Evolutionary conservation across 352 stramenopile genomes (phyloP).

Genomic region (Peronospora destructor): DNA sequence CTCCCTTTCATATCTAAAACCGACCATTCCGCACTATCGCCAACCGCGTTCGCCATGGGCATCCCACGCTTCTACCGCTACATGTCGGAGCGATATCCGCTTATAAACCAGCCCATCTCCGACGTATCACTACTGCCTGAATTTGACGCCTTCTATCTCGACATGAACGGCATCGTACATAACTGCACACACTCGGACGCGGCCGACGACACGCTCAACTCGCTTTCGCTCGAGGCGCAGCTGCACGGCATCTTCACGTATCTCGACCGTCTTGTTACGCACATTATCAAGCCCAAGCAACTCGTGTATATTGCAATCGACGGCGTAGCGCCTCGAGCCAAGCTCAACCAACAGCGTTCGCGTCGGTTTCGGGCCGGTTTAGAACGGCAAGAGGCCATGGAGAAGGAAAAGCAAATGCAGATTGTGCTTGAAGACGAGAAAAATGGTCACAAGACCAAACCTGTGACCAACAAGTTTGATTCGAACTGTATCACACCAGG

Average conservation of each 20-base stretch:
- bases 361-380: slow-evolving; percentile 89
- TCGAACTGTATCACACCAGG: slow-evolving; percentile 99
- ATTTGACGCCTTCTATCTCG: slow-evolving; percentile 99
- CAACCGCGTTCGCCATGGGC: slow-evolving; percentile 53
- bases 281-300: slow-evolving; percentile 95
- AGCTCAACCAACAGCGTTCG: slow-evolving; percentile 99
- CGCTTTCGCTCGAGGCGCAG: slow-evolving; percentile 91
- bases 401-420: slow-evolving; percentile 63
- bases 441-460: slow-evolving; percentile 34
- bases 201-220: slow-evolving; percentile 86
- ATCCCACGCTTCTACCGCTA: slow-evolving; percentile 92
- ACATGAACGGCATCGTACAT: slow-evolving; percentile 99
- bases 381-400: slow-evolving; percentile 62
- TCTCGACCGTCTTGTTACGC: slow-evolving; percentile 92
- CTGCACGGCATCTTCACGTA: slow-evolving; percentile 89
- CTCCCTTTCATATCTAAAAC: neutral
- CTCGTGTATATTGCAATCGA: slow-evolving; percentile 98
- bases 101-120: slow-evolving; percentile 97
- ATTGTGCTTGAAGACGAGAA: slow-evolving; percentile 74
- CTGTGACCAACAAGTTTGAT: slow-evolving; percentile 88
- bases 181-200: slow-evolving; percentile 96
- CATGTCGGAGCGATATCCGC: slow-evolving; percentile 94
- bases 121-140: slow-evolving; percentile 95
- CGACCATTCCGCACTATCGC: neutral
- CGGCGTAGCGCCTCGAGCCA: slow-evolving; percentile 96